These are phyloP conservation scores for Sugiyamaella novakii DNA, from an alignment of 1,139 yeast species.

Conservation along the genomic window DNA sequence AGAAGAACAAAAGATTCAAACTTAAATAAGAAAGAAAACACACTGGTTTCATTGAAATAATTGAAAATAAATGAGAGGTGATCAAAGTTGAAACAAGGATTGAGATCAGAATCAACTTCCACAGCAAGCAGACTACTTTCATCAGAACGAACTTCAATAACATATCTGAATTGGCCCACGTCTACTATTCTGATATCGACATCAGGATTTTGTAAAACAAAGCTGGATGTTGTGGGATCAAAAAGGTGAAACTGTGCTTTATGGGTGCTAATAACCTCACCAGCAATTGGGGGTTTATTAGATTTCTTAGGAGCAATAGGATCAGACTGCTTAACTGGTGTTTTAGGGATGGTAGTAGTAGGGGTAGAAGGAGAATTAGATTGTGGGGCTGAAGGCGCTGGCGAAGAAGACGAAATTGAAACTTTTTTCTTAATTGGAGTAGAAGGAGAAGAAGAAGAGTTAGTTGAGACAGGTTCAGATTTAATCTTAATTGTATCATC, in stretches of 20 bases:
- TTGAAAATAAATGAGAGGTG: slow-evolving; percentile 68
- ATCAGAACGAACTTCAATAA: slow-evolving; percentile 43
- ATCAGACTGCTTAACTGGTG: slow-evolving; percentile 24
- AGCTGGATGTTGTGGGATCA: slow-evolving; percentile 56
- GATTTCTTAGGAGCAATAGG: slow-evolving; percentile 3
- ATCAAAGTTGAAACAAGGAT: slow-evolving; percentile 65
- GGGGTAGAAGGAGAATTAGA: slow-evolving; percentile 6
- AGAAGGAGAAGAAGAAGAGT: slow-evolving; percentile 15
- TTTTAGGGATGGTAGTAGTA: slow-evolving; percentile 11
- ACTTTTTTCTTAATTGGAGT: slow-evolving; percentile 20
- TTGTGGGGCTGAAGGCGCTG: slow-evolving; percentile 9
- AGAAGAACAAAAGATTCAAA: slow-evolving; percentile 51
- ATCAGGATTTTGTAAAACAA: slow-evolving; percentile 48
- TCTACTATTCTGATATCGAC: slow-evolving; percentile 50
- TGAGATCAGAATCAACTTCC: slow-evolving; percentile 53
- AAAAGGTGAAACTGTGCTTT: slow-evolving; percentile 55
- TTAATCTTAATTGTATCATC: not conserved
- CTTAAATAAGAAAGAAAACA: slow-evolving; percentile 63
- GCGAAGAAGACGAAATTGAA: not conserved
- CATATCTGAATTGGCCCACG: slow-evolving; percentile 51
- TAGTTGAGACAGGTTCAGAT: not conserved
- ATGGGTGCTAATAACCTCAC: slow-evolving; percentile 24
- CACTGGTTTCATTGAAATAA: slow-evolving; percentile 45
- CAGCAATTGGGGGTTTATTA: slow-evolving; percentile 5
- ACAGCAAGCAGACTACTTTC: slow-evolving; percentile 47